Evolutionary conservation across 495 filamentous ascomycete species (phyloP).

Genomic region (Amphirosellinia nigrospora): DNA sequence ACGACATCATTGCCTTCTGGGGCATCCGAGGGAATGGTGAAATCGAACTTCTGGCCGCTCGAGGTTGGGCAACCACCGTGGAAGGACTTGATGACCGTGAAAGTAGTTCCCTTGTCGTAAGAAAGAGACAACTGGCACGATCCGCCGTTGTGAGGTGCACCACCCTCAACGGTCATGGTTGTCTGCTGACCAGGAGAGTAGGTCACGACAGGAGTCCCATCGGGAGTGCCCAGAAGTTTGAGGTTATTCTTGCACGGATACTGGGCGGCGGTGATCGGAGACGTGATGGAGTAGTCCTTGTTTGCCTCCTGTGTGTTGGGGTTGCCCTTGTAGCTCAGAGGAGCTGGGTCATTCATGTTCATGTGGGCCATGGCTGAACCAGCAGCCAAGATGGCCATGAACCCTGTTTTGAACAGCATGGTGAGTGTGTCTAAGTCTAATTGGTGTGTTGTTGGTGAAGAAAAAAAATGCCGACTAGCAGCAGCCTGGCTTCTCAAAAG

Average conservation of each 20-base stretch:
- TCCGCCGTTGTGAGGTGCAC: slow-evolving; percentile 67
- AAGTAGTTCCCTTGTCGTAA: slow-evolving; percentile 66
- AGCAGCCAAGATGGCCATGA: slow-evolving; percentile 42
- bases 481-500: neutral
- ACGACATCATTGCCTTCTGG: slow-evolving; percentile 62
- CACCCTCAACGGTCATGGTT: slow-evolving; percentile 63
- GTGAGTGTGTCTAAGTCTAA: slow-evolving; percentile 26
- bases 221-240: slow-evolving; percentile 53
- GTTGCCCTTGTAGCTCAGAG: slow-evolving; percentile 61
- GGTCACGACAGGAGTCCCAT: slow-evolving; percentile 52
- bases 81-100: slow-evolving; percentile 70
- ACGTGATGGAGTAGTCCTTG: slow-evolving; percentile 63
- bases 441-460: neutral
- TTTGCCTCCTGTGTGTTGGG: slow-evolving; percentile 46
- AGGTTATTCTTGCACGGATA: slow-evolving; percentile 76
- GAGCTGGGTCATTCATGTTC: slow-evolving; percentile 62
- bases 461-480: slow-evolving; percentile 10
- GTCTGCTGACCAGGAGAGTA: slow-evolving; percentile 63
- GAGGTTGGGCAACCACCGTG: slow-evolving; percentile 64
- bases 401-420: slow-evolving; percentile 44
- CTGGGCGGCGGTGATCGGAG: slow-evolving; percentile 57
- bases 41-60: slow-evolving; percentile 56
- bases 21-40: slow-evolving; percentile 67
- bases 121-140: slow-evolving; percentile 68
- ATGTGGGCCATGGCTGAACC: slow-evolving; percentile 60